Evolutionary conservation across 2,329 filamentous ascomycete genomes (phyloP), one percentile per base, ranked within the genome.

Genomic region (Clonostachys byssicola): DNA sequence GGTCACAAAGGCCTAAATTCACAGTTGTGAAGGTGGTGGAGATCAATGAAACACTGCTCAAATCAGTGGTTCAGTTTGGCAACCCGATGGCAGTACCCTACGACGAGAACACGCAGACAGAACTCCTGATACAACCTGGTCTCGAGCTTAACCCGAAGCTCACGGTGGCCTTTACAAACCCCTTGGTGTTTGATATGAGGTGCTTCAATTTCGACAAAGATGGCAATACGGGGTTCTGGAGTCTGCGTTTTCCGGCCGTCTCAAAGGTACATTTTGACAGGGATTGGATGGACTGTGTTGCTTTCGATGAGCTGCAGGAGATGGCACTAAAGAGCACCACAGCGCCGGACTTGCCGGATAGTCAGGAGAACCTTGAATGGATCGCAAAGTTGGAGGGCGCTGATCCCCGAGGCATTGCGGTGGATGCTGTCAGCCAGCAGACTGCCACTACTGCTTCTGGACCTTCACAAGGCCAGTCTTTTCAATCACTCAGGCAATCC

Each of bases 151-250:
- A 67, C 41, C 59, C 71, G 57, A 51, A 66, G 48, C 67, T 78
- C 52, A 70, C 73, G 0, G 65, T 74, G 2, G 64, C 85, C 1
- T 95, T 95, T 61, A 77, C 74, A 7, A 71, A 74, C 0, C 90
- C 90, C 0, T 78, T 89, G 17, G 81, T 96, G 0, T 88, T 91
- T 47, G 92, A 95, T 55, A 71, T 95, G 49, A 75, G 88, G 20
- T 92, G 89, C 46, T 88, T 89, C 51, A 85, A 86, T 1, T 96
- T 91, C 54, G 86, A 90, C 50, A 88, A 85, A 57, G 75, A 79
- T 4, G 77, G 81, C 5, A 85, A 86, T 56, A 83, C 81, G 13
- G 74, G 75, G 2, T 91, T 88, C 57, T 90, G 82, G 71, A 85
- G 84, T 49, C 78, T 90, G 45, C 78, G 91, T 2, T 95, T 95